Evolutionary conservation across 2,329 filamentous ascomycete genomes (phyloP).

Genomic region (Berkeleyomyces rouxiae): DNA sequence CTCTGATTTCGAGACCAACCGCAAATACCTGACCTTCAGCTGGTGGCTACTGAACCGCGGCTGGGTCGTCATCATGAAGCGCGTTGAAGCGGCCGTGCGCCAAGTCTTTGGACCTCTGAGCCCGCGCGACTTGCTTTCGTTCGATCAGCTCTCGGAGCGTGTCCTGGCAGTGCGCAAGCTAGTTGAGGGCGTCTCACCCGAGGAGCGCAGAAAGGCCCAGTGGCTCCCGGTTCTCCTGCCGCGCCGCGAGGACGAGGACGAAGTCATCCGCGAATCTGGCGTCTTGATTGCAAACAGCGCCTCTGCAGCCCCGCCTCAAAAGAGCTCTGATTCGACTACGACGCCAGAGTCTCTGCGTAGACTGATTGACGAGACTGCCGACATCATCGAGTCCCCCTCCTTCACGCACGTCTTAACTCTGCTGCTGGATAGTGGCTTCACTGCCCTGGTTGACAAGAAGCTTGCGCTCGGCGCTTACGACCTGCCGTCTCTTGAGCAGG

Average conservation of each 20-base stretch:
- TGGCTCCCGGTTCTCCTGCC: slow-evolving; percentile 83
- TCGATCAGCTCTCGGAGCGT: slow-evolving; percentile 64
- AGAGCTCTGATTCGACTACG: slow-evolving; percentile 18
- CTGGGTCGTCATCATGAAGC: slow-evolving; percentile 66
- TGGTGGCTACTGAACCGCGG: slow-evolving; percentile 95
- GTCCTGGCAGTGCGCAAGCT: slow-evolving; percentile 69
- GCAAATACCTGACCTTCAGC: slow-evolving; percentile 86
- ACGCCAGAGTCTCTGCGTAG: slow-evolving; percentile 45
- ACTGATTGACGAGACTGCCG: slow-evolving; percentile 86
- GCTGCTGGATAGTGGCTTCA: slow-evolving; percentile 76
- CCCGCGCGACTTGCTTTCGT: slow-evolving; percentile 71
- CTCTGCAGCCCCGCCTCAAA: background rate
- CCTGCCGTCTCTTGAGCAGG: slow-evolving; percentile 14
- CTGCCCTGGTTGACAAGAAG: slow-evolving; percentile 66
- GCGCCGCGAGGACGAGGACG: slow-evolving; percentile 58
- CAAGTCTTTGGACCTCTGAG: slow-evolving; percentile 81
- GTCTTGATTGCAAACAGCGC: slow-evolving; percentile 39
- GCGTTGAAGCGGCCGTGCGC: slow-evolving; percentile 70
- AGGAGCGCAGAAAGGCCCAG: slow-evolving; percentile 30
- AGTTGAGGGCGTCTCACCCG: slow-evolving; percentile 49
- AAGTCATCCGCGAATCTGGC: slow-evolving; percentile 72
- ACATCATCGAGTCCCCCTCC: slow-evolving; percentile 83
- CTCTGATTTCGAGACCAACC: slow-evolving; percentile 90
- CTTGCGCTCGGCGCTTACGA: slow-evolving; percentile 68
- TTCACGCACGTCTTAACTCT: slow-evolving; percentile 76